Base-by-base conservation (phyloP, 1,139 yeast species). In the Debaryomyces udenii region DNA sequence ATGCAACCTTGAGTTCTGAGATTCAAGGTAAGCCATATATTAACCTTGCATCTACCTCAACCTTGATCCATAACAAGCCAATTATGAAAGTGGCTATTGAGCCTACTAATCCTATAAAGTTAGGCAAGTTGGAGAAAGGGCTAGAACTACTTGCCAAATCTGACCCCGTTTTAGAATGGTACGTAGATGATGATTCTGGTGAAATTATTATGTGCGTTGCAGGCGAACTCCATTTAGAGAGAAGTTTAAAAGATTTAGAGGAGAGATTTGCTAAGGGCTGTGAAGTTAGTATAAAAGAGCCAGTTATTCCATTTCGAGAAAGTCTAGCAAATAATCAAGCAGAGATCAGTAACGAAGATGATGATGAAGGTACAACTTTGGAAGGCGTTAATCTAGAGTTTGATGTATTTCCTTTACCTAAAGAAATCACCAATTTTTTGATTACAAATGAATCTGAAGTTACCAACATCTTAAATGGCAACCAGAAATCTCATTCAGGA, bases 21-120 rank as follows among this genome's bases (percentile, higher is more conserved):
- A 73, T 47, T 55, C 72, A 28, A 64, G 76, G 42, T 49, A 72
- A 29, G 53, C 95, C 62, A 70, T 89, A 46, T 80, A 83, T 70
- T 60, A 94, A 60, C 85, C 93, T 45, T 78, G 95, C 69, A 57
- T 84, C 57, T 62, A 80, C 64, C 46, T 80, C 62, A 0, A 63
- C 74, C 0, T 64, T 73, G 72, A 83, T 56, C 67, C 89, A 47
- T 80, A 91, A 72, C 47, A 72, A 72, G 31, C 99, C 99, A 1
- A 91, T 94, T 58, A 87, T 94, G 57, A 81, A 90, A 52, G 96
- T 93, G 28, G 98, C 99, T 0, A 74, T 94, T 9, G 99, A 94
- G 56, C 97, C 99, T 1, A 84, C 80, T 3, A 86, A 89, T 54
- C 96, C 96, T 4, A 75, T 85, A 39, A 83, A 89, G 51, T 78